phyloP scores from a whole-genome alignment of 306 rosid species.

The Inga leiocalycina region DNA sequence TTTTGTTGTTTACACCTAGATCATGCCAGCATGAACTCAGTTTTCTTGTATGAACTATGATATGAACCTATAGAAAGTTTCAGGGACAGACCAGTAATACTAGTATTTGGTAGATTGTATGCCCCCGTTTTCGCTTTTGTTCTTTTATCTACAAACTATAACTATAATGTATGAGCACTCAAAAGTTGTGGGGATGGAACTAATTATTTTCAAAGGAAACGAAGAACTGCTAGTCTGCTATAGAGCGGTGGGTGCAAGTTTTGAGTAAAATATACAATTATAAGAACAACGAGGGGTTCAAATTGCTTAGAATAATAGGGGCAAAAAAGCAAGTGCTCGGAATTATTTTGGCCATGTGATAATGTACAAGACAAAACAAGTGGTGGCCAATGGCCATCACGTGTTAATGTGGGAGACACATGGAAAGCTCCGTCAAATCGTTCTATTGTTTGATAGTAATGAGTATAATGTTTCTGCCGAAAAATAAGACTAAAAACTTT shows the following conservation, averaged over 20 bases:
- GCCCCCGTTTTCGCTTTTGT: neutral
- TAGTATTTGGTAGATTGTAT: conserved; percentile 24
- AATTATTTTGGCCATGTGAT: too few relatives aligned
- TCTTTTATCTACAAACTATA: neutral
- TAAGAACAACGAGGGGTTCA: too few relatives aligned
- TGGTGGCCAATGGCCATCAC: too few relatives aligned
- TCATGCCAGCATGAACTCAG: conserved; percentile 19
- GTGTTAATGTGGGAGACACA: neutral
- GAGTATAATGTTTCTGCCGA: neutral
- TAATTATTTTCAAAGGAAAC: neutral
- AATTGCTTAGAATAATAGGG: too few relatives aligned
- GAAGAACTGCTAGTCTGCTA: neutral
- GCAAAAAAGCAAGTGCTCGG: too few relatives aligned
- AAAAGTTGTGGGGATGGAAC: neutral
- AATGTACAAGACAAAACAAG: too few relatives aligned
- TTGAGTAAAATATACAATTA: too few relatives aligned
- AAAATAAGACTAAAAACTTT: too few relatives aligned
- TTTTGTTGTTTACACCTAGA: conserved; percentile 45
- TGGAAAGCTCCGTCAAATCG: neutral
- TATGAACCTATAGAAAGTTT: conserved; percentile 19
- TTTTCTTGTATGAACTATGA: conserved; percentile 42
- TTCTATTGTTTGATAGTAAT: neutral
- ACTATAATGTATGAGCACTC: neutral
- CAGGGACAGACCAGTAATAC: neutral
- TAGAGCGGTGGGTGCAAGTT: too few relatives aligned